Conservation (phyloP, 371 early-diverging fungal species). For the Nematocida minor region DNA sequence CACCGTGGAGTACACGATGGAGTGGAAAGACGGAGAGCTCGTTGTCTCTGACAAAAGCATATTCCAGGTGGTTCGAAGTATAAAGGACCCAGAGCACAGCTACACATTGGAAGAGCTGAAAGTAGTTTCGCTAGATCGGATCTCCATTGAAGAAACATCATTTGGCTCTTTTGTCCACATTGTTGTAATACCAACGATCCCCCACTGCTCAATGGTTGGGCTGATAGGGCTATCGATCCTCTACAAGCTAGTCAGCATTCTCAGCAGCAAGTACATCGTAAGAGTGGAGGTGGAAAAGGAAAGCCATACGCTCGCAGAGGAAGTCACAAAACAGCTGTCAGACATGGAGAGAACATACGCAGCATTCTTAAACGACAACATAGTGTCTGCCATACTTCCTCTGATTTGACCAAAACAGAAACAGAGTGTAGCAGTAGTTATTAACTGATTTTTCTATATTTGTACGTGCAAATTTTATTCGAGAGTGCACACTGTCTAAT, state of each 20-base stretch:
- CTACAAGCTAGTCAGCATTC: slow-evolving; percentile 74
- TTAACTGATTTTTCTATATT: no score
- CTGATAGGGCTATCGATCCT: slow-evolving; percentile 92
- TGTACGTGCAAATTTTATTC: no score
- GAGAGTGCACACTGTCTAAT: no score
- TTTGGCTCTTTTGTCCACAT: slow-evolving; percentile 29
- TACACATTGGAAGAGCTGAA: slow-evolving; percentile 67
- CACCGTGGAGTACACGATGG: background rate
- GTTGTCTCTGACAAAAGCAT: slow-evolving; percentile 60
- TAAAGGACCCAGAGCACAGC: slow-evolving; percentile 92
- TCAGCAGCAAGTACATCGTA: slow-evolving; percentile 79
- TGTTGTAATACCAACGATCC: slow-evolving; percentile 85
- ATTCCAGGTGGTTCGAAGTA: slow-evolving; percentile 80
- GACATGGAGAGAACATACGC: slow-evolving; percentile 98
- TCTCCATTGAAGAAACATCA: slow-evolving; percentile 30
- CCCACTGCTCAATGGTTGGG: slow-evolving; percentile 98
- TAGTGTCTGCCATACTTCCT: slow-evolving; percentile 48
- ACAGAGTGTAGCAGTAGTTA: no score
- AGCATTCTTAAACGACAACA: slow-evolving; percentile 77
- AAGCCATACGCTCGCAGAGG: slow-evolving; percentile 83
- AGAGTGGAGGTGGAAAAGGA: slow-evolving; percentile 71
- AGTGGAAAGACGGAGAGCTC: slow-evolving; percentile 19
- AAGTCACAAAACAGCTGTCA: slow-evolving; percentile 89
- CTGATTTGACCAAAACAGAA: slow-evolving; percentile 1
- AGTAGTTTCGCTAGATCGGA: slow-evolving; percentile 52